Conservation (phyloP, 768 basidiomycete species). For the Strobilomyces confusus region DNA sequence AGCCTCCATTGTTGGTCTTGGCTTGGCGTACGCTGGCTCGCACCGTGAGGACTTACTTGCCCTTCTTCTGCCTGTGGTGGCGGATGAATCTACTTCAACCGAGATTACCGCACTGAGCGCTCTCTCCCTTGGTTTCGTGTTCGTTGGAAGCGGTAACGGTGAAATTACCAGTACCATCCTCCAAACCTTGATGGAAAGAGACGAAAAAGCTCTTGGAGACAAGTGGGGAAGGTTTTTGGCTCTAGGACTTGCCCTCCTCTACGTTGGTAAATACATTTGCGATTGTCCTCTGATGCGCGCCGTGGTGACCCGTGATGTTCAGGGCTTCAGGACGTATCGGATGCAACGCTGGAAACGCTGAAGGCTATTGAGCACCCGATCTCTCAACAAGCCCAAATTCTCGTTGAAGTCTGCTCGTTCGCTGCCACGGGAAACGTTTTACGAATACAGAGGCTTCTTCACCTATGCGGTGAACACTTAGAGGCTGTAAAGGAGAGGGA, state of each 20-base stretch:
- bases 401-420: conserved; percentile 92
- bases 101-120: conserved; percentile 86
- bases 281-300: neutral
- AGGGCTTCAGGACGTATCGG: conserved; percentile 90
- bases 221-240: conserved; percentile 81
- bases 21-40: conserved; percentile 92
- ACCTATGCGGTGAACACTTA: conserved; percentile 91
- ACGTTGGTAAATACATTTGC: conserved; percentile 60
- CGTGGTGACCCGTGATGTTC: conserved; percentile 9
- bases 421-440: conserved; percentile 95
- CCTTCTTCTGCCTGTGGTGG: conserved; percentile 74
- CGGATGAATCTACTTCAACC: conserved; percentile 80
- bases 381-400: conserved; percentile 83
- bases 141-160: conserved; percentile 92
- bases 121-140: conserved; percentile 89
- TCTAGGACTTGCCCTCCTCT: conserved; percentile 78
- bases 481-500: conserved; percentile 41
- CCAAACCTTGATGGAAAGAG: conserved; percentile 78
- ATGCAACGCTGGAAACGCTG: conserved; percentile 89
- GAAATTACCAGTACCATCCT: conserved; percentile 87
- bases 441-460: conserved; percentile 87
- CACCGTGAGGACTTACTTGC: conserved; percentile 80
- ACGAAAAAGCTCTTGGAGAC: conserved; percentile 73
- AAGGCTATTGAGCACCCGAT: conserved; percentile 93
- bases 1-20: conserved; percentile 79